phyloP scores from a whole-genome alignment of 306 rosid species.

The Erythrophleum fordii region DNA sequence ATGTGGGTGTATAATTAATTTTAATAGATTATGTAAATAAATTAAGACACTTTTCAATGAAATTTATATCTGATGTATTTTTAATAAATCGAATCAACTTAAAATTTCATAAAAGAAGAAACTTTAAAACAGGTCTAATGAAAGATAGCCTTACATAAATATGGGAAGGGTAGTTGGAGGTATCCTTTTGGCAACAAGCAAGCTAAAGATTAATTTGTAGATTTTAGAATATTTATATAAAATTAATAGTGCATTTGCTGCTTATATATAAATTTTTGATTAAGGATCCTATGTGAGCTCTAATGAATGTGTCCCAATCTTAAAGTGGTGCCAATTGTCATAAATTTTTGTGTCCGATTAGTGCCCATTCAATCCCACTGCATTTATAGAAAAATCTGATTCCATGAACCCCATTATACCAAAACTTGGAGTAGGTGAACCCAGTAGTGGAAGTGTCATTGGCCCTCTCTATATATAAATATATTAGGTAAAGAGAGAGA shows the following conservation, averaged over 20 bases:
- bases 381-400: constrained; percentile 27
- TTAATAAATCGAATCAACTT: not conserved
- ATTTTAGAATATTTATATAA: not conserved
- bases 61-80: too few relatives aligned
- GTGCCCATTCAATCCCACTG: constrained; percentile 6
- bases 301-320: constrained; percentile 30
- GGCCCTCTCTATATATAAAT: not conserved
- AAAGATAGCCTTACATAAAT: not conserved
- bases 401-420: not conserved
- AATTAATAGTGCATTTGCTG: not conserved
- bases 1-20: too few relatives aligned
- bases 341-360: constrained; percentile 26
- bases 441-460: constrained; percentile 19
- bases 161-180: not conserved
- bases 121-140: not conserved
- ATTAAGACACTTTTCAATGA: too few relatives aligned
- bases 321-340: constrained; percentile 35
- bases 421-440: constrained; percentile 39
- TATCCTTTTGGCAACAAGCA: not conserved
- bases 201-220: not conserved
- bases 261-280: constrained; percentile 27
- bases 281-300: constrained; percentile 33
- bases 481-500: not conserved
- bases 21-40: too few relatives aligned
- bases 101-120: not conserved